Evolutionary conservation across 1,284 basidiomycete species (phyloP), one percentile per base, ranked within the genome.

Genomic region (Puccinia horiana): DNA sequence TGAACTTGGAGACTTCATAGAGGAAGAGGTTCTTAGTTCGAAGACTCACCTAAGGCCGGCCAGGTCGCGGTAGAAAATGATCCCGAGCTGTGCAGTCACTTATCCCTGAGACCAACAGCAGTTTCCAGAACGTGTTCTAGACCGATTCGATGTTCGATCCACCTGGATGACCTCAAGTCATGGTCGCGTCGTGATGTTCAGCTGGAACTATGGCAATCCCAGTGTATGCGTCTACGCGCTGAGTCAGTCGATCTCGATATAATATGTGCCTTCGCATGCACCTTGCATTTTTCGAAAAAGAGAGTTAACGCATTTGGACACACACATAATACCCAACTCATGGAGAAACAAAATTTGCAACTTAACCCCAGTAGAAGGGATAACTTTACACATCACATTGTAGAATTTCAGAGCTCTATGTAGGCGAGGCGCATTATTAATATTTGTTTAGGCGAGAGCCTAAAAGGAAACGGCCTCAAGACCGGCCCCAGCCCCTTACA

Each of bases 101-200:
- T 58, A 4, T 8, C 8, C n/a, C 4, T 16, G 56, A 32, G n/a
- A 8, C 56, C 56, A 3, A 29, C 26, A 37, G 35, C 52, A 32
- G 16, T 20, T 52, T 52, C 4, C 12, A 69, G 42, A 67, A 42
- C 63, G 63, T 23, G 65, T 32, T 67, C 63, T 42, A 67, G 37
- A 37, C 20, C 63, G 9, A 16, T 52, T 23, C 63, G 12, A 42
- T 8, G n/a, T 16, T 32, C 63, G n/a, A 42, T 29, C 14, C 58
- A 23, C 14, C 23, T 37, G 9, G 40, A n/a, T 42, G n/a, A 67
- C 35, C n/a, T 2, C 6, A 42, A 69, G 42, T 44, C 65, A 26
- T 14, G 63, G 16, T 69, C 42, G 65, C 65, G 65, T 69, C 65
- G 65, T 69, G 23, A 69, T n/a, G 42, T 37, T 69, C 3, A 69